Evolutionary conservation across 2,329 filamentous ascomycete species (phyloP).

Genomic region (Fusarium anguioides): DNA sequence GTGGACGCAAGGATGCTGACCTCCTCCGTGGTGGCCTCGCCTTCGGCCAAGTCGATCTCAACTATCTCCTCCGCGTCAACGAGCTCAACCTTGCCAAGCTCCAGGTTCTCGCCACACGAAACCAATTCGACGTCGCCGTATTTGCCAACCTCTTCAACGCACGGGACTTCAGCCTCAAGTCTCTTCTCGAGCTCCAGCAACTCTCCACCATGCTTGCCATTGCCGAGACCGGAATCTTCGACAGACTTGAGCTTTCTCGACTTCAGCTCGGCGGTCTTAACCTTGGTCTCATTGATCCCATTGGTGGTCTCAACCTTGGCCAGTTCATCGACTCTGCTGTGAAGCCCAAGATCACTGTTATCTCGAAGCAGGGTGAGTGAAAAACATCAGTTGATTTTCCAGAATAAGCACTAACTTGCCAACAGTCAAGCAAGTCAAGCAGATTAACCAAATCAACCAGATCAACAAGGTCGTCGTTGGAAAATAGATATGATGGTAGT

Average conservation of each 20-base stretch:
- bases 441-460: conserved; percentile 8
- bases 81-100: conserved; percentile 58
- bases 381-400: fast-evolving
- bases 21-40: conserved; percentile 53
- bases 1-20: conserved; percentile 27
- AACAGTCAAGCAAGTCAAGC: conserved; percentile 13
- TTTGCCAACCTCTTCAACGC: conserved; percentile 57
- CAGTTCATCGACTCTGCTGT: conserved; percentile 47
- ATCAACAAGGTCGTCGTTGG: conserved; percentile 7
- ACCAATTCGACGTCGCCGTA: conserved; percentile 58
- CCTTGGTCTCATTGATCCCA: conserved; percentile 46
- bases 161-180: conserved; percentile 55
- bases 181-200: conserved; percentile 55
- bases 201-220: conserved; percentile 54
- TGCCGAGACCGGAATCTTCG: conserved; percentile 47
- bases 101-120: conserved; percentile 51
- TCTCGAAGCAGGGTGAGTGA: conserved; percentile 43
- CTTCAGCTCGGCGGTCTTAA: conserved; percentile 45
- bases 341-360: conserved; percentile 45
- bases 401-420: neutral
- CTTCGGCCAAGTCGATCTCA: conserved; percentile 55
- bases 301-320: conserved; percentile 45
- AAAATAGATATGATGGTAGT: neutral
- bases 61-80: conserved; percentile 62
- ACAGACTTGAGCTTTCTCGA: conserved; percentile 44